phyloP scores from a whole-genome alignment of 352 stramenopile genomes.

The Thraustochytrium sp. region DNA sequence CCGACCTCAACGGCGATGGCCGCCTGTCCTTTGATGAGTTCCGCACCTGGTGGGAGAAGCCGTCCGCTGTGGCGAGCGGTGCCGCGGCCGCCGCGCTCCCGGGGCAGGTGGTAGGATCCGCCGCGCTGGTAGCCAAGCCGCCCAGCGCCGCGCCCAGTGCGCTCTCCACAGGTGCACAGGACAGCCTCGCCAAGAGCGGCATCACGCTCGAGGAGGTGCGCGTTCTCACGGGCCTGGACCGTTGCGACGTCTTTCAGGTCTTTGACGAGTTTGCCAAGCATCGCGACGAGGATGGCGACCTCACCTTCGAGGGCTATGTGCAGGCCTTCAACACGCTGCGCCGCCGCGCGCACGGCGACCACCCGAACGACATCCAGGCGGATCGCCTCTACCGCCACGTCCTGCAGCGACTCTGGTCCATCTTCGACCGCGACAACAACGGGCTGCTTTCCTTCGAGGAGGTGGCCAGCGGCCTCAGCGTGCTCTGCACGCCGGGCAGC shows the following conservation, averaged over 20 bases:
- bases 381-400: conserved; percentile 10
- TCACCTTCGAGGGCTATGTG: conserved; percentile 45
- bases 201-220: conserved; percentile 63
- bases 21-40: conserved; percentile 77
- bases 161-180: too few relatives aligned
- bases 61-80: background rate
- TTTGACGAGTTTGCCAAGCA: conserved; percentile 51
- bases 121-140: too few relatives aligned
- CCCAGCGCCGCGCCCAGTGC: too few relatives aligned
- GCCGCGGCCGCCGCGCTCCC: background rate
- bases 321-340: conserved; percentile 23
- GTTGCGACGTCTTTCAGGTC: conserved; percentile 64
- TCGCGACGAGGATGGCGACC: conserved; percentile 42
- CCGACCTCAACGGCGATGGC: conserved; percentile 68
- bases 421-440: conserved; percentile 51
- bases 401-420: conserved; percentile 20
- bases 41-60: conserved; percentile 63
- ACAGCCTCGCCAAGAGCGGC: background rate
- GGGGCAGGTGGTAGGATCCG: too few relatives aligned
- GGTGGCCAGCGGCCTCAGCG: conserved; percentile 40
- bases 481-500: background rate
- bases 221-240: conserved; percentile 68
- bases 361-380: background rate
- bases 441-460: conserved; percentile 50
- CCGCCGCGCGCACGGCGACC: background rate